These are phyloP conservation scores for Porcisia hertigi DNA, from an alignment of 208 protist species.

Conservation along the genomic window DNA sequence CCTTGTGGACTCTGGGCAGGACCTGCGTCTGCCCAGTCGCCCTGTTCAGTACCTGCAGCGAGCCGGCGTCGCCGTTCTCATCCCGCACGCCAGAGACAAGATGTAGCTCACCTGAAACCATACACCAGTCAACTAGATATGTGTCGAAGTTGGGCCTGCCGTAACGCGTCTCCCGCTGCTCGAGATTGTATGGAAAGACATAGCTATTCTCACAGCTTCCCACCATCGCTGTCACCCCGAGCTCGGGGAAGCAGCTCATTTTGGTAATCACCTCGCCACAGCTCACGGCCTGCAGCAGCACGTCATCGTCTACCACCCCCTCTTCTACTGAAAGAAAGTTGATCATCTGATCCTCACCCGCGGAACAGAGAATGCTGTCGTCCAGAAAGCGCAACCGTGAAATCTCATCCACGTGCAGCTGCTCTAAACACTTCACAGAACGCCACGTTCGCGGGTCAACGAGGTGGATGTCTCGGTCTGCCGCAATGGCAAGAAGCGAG, in stretches of 20 bases:
- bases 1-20: constrained; percentile 52
- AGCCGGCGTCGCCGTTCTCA: constrained; percentile 73
- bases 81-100: constrained; percentile 68
- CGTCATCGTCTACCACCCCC: constrained; percentile 71
- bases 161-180: constrained; percentile 48
- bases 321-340: constrained; percentile 66
- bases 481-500: constrained; percentile 44
- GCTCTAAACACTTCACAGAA: constrained; percentile 40
- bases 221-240: constrained; percentile 49
- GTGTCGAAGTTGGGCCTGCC: constrained; percentile 53
- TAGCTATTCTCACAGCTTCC: constrained; percentile 88
- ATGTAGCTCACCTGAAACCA: constrained; percentile 46
- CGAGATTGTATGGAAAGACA: constrained; percentile 62
- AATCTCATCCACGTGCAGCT: constrained; percentile 85
- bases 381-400: constrained; percentile 75
- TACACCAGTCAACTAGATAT: constrained; percentile 82
- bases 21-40: constrained; percentile 27
- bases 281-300: constrained; percentile 68
- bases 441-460: constrained; percentile 71
- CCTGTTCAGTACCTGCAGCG: constrained; percentile 56
- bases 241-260: constrained; percentile 64
- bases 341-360: constrained; percentile 89
- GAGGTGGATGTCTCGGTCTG: constrained; percentile 60
- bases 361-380: constrained; percentile 66
- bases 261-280: constrained; percentile 77